Evolutionary conservation across 305 asterid species (phyloP).

Genomic region (Ilex paraguariensis): DNA sequence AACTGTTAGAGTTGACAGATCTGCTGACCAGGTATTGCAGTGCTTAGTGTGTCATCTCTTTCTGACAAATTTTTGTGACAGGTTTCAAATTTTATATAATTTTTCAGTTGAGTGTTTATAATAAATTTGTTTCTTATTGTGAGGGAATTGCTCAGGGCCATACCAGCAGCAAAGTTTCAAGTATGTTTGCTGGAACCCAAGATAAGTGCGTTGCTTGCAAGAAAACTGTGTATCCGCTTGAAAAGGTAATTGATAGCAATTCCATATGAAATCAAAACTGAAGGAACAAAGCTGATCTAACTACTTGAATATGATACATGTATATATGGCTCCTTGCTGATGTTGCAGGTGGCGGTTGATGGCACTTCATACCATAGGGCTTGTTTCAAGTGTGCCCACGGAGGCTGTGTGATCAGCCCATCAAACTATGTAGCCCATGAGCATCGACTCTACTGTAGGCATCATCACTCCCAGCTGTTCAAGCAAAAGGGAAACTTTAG

Average conservation of each 20-base stretch:
- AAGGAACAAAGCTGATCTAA: background rate
- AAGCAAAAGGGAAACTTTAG: conserved; percentile 82
- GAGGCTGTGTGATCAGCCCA: conserved; percentile 79
- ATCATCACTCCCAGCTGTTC: conserved; percentile 76
- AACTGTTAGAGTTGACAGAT: conserved; percentile 42
- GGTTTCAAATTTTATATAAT: no score
- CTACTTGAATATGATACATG: background rate
- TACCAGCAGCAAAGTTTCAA: conserved; percentile 49
- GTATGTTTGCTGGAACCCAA: conserved; percentile 69
- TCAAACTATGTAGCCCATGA: conserved; percentile 77
- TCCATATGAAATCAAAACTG: background rate
- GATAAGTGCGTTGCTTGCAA: conserved; percentile 81
- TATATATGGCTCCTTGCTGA: background rate
- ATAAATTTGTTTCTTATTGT: background rate
- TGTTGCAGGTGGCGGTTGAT: conserved; percentile 68
- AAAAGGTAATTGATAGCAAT: conserved; percentile 41
- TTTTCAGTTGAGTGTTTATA: background rate
- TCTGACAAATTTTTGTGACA: no score
- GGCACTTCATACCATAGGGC: conserved; percentile 62
- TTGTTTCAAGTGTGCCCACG: conserved; percentile 81
- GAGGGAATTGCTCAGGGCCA: conserved; percentile 21
- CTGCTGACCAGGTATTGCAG: conserved; percentile 35
- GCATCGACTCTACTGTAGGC: conserved; percentile 72
- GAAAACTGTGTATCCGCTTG: conserved; percentile 79
- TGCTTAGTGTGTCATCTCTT: background rate